A percentile compares a stretch with the other conserved stretches of the same genome.
phyloP scores from a whole-genome alignment of 2,329 filamentous ascomycete genomes.

The Coniochaeta sp. region DNA sequence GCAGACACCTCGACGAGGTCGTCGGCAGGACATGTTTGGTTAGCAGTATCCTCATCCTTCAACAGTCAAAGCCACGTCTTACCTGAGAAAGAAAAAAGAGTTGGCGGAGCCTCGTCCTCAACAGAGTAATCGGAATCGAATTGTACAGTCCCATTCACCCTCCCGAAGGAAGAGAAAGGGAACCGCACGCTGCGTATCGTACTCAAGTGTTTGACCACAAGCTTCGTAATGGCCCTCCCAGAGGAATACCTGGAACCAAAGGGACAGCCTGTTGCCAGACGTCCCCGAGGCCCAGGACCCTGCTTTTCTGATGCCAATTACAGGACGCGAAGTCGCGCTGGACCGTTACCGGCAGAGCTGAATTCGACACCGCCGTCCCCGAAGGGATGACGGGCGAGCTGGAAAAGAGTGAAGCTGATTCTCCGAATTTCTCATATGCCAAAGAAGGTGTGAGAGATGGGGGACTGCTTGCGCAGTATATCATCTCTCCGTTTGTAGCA shows the following conservation, averaged over 20 bases:
- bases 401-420: constrained; percentile 18
- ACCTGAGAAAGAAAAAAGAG: constrained; percentile 16
- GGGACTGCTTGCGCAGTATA: constrained; percentile 22
- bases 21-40: constrained; percentile 7
- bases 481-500: constrained; percentile 65
- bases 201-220: constrained; percentile 24
- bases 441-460: constrained; percentile 21
- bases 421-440: constrained; percentile 72
- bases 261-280: constrained; percentile 4
- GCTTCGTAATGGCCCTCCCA: constrained; percentile 20
- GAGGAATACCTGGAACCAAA: constrained; percentile 14
- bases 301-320: constrained; percentile 28
- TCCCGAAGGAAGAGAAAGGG: constrained; percentile 6
- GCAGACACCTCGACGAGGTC: no score
- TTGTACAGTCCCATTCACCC: constrained; percentile 15
- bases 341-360: constrained; percentile 24
- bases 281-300: constrained; percentile 15
- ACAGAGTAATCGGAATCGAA: constrained; percentile 27
- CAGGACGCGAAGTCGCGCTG: constrained; percentile 19
- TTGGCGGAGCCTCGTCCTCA: constrained; percentile 21
- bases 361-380: background rate
- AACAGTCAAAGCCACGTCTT: constrained; percentile 7
- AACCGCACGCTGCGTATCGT: constrained; percentile 23
- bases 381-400: constrained; percentile 7
- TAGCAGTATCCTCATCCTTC: constrained; percentile 20